Conservation (phyloP, 164 flowering plant genomes). For the Umbilicus rupestris region DNA sequence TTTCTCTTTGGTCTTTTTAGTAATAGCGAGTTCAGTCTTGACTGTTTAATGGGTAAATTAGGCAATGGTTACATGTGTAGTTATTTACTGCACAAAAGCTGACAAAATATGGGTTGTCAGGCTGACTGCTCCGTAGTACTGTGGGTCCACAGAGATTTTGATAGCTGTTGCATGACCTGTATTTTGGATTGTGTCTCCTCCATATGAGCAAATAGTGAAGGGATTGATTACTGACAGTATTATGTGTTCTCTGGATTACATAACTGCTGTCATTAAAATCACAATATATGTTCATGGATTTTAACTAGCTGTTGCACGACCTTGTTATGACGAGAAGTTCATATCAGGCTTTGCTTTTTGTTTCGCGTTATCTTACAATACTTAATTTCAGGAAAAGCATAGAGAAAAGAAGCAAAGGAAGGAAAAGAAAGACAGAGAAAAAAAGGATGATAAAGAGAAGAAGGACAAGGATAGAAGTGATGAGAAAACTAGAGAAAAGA, state of each 20-base stretch:
- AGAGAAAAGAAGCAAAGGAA: slow-evolving; percentile 38
- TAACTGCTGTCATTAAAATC: background rate
- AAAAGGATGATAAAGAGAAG: slow-evolving; percentile 49
- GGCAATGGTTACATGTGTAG: too few relatives aligned
- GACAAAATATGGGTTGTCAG: too few relatives aligned
- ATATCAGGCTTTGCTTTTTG: background rate
- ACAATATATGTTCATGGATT: background rate
- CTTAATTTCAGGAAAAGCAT: slow-evolving; percentile 51
- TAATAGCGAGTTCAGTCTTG: too few relatives aligned
- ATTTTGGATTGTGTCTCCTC: too few relatives aligned
- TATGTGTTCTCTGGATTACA: background rate
- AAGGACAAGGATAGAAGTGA: slow-evolving; percentile 33
- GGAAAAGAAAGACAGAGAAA: slow-evolving; percentile 48
- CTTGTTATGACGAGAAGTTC: background rate
- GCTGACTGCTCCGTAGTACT: too few relatives aligned
- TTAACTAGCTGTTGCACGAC: background rate
- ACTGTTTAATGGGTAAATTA: too few relatives aligned
- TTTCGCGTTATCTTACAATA: background rate
- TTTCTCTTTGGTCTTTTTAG: too few relatives aligned
- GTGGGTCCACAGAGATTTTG: too few relatives aligned
- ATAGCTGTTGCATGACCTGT: too few relatives aligned
- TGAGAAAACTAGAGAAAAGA: slow-evolving; percentile 45
- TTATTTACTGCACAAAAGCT: too few relatives aligned
- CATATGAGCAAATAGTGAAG: too few relatives aligned
- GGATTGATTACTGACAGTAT: too few relatives aligned